Evolutionary conservation across 2,329 filamentous ascomycete genomes (phyloP), one percentile per base, ranked within the genome.

Genomic region (Paecilomyces formosus): DNA sequence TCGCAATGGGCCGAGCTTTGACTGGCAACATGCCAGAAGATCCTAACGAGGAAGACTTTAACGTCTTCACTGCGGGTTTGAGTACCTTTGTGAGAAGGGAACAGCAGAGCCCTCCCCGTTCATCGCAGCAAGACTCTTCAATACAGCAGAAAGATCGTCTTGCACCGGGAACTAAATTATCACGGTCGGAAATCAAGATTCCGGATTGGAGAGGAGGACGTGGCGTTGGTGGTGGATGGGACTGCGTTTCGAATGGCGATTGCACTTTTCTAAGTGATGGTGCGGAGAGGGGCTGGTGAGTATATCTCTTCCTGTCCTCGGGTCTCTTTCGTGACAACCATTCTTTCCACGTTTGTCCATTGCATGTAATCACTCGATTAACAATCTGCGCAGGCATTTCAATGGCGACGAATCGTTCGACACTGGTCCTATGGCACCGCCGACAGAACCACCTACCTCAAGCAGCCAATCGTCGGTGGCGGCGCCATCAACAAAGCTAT

Each of bases 201-300:
- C 74, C 69, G 18, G 68, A 74, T 4, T 90, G 87, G 87, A 81
- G 76, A 63, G 75, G 73, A 60, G 83, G 82, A 0, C 79, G 76
- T 22, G 88, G 88, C 21, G 82, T 92, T 45, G 79, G 81, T 26
- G 91, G 90, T 39, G 88, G 88, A 28, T 99, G 93, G 93, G 81
- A 85, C 49, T 92, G 91, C 69, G 82, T 85, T 60, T 71, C 84
- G 56, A 93, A 96, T 76, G 91, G 91, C 15, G 90, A 96, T 72
- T 96, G 92, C 68, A 87, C 83, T 60, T 96, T 93, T 74, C 78
- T 97, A 64, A 85, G 81, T 57, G 82, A 83, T 57, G 93, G 93
- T 7, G 88, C 89, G 66, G 93, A 97, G 75, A 82, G 92, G 77
- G 92, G 92, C 70, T 97, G 93, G 92, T 94, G 74, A 75, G 80